Evolutionary conservation across 2,329 filamentous ascomycete species (phyloP), one percentile per base, ranked within the genome.

Genomic region (Aspergillus pseudoglaucus): DNA sequence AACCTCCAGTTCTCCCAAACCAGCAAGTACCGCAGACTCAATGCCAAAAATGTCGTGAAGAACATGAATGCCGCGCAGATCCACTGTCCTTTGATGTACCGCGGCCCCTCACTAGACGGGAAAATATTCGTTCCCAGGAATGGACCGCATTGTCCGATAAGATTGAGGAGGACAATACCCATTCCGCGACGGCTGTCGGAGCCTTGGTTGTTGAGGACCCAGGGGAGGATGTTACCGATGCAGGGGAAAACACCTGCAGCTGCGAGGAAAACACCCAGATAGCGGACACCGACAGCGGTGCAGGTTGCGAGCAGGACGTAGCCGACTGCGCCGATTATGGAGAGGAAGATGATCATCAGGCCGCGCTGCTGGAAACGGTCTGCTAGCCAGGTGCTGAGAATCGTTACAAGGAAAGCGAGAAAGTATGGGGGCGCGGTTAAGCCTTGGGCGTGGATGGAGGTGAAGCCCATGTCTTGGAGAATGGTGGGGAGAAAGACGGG

Each of bases 351-450:
- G 52, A 88, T 78, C 55, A 80, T 76, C 40, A 80, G 60, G 1
- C 83, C 83, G 38, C 85, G 81, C 61, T 86, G 83, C 52, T 79
- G 77, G 1, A 77, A 74, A 12, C 74, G 75, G 67, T 88, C 85
- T n/a, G 84, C 83, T 32, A 87, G 62, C 62, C 75, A 85, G 4
- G 82, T 82, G 1, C 79, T 79, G 8, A 60, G 57, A 50, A 88
- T 75, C 40, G 81, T 84, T 18, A 82, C 66, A 10, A 85, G 56
- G 60, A 85, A 87, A 1, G 83, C 77, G 14, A 85, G 65, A 56
- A 88, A 80, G 63, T 85, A 88, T 0, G 85, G 84, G 1, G 85
- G 85, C 0, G 84, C 84, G 0, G 83, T 84, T 10, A 90, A 75
- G 1, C 85, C 86, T 65, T 90, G 85, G 0, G 86, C 82, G 49